phyloP scores from a whole-genome alignment of 441 rosid species.

The Capsella rubella region DNA sequence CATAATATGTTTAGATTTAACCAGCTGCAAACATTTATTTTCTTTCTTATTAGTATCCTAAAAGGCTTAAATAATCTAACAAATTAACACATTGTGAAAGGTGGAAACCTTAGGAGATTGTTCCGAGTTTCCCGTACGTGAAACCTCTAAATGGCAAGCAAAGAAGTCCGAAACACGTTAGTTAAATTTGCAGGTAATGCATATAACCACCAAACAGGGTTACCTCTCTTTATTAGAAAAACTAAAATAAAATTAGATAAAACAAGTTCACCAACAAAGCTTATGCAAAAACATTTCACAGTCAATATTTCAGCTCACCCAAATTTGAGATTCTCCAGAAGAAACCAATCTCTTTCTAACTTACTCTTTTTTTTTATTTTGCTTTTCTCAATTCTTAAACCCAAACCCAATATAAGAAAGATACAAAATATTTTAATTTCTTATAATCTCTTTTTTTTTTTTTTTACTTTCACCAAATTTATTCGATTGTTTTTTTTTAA shows the following conservation, averaged over 20 bases:
- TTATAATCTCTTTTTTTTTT: background rate
- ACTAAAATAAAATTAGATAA: slow-evolving; percentile 31
- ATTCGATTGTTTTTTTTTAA: too few relatives aligned
- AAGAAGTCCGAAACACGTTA: slow-evolving; percentile 20
- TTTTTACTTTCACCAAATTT: too few relatives aligned
- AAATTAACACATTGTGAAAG: too few relatives aligned
- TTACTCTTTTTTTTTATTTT: background rate
- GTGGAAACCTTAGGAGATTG: background rate
- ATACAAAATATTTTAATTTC: slow-evolving; percentile 6
- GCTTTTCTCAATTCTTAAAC: slow-evolving; percentile 16
- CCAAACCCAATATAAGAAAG: slow-evolving; percentile 6
- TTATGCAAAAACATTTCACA: slow-evolving; percentile 24
- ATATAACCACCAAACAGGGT: background rate
- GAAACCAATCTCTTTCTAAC: slow-evolving; percentile 35
- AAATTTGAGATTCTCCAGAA: slow-evolving; percentile 27
- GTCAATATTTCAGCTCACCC: slow-evolving; percentile 48
- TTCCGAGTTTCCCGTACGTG: background rate
- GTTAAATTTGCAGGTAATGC: slow-evolving; percentile 30
- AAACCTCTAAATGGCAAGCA: background rate
- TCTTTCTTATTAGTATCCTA: too few relatives aligned
- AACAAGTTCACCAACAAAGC: slow-evolving; percentile 46
- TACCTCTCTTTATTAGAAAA: background rate
- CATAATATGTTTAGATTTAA: too few relatives aligned
- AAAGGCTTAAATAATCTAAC: too few relatives aligned
- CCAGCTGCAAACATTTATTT: too few relatives aligned